Conservation (phyloP, 768 basidiomycete genomes). For the Astraeus odoratus region DNA sequence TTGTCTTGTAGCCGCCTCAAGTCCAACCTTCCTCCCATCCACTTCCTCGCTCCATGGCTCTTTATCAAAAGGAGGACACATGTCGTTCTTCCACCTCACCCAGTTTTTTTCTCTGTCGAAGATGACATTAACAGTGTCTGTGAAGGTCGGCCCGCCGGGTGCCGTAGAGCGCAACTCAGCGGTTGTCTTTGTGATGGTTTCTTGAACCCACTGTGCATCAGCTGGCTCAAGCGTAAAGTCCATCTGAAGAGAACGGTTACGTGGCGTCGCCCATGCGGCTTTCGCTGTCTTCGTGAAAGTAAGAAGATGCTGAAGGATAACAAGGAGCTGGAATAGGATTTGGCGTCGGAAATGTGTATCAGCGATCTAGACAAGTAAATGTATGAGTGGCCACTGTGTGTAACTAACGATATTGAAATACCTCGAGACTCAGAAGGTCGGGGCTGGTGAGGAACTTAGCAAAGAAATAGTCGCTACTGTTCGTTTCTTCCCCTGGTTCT, state of each 20-base stretch:
- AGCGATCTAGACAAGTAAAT: slow-evolving; percentile 51
- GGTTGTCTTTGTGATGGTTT: slow-evolving; percentile 49
- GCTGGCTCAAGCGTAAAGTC: slow-evolving; percentile 66
- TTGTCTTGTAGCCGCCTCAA: slow-evolving; percentile 56
- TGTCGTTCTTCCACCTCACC: slow-evolving; percentile 84
- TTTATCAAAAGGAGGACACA: slow-evolving; percentile 75
- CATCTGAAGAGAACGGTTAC: slow-evolving; percentile 78
- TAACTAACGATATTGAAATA: slow-evolving; percentile 26
- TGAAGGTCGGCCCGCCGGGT: slow-evolving; percentile 70
- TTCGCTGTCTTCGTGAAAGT: slow-evolving; percentile 68
- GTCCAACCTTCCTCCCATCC: slow-evolving; percentile 41
- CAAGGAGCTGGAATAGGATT: slow-evolving; percentile 78
- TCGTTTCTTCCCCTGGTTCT: slow-evolving; percentile 46
- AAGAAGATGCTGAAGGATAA: slow-evolving; percentile 69
- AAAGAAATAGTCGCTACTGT: slow-evolving; percentile 74
- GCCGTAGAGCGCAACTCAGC: slow-evolving; percentile 64
- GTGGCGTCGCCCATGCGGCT: slow-evolving; percentile 47
- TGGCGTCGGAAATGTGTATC: slow-evolving; percentile 93
- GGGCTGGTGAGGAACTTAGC: slow-evolving; percentile 90
- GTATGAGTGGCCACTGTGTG: slow-evolving; percentile 5
- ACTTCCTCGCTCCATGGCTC: slow-evolving; percentile 51
- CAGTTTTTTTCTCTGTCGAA: slow-evolving; percentile 84
- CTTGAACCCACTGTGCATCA: slow-evolving; percentile 73
- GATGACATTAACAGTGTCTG: slow-evolving; percentile 64
- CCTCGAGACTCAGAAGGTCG: slow-evolving; percentile 83